Base-by-base conservation (phyloP, 768 basidiomycete species). In the Tubosaeta sp. region DNA sequence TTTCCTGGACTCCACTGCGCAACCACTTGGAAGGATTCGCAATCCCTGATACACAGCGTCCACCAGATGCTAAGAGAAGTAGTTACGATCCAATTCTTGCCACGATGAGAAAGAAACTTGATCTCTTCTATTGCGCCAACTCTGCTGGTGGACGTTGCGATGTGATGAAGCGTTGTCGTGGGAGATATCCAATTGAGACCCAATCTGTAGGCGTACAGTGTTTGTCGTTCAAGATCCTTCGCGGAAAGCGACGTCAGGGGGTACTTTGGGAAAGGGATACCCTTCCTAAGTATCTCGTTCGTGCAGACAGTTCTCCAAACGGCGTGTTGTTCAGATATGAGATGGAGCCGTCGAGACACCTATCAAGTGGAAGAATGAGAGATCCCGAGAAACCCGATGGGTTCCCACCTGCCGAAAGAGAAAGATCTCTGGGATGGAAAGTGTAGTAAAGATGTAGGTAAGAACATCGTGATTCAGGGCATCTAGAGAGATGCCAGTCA, bases 11-110 rank as follows among this genome's bases (percentile, higher is more conserved):
- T 75, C 84, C 85, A 86, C 44, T 78, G 71, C 13, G 72, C 75
- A 13, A 66, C 61, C 9, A 59, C 54, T 25, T 48, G 53, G 21
- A 80, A 57, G 13, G 59, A 49, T 36, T 57, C 47, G 24, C 48
- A 60, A 48, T 80, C 73, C 81, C 85, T 84, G 18, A 83, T 58
- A 1, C 73, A 70, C 42, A 86, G 57, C 16, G 72, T 69, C 35
- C 80, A 80, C 85, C 85, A 87, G 44, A 87, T 77, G 6, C 75
- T 73, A 52, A 78, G 78, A 4, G 81, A 81, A 9, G 82, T 72
- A 7, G 79, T 79, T 49, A 84, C 45, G 4, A 86, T 46, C 63
- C 78, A 74, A 39, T 63, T 68, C 7, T 70, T 73, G 1, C 65
- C 73, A 34, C 65, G 64, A 6, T 75, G 75, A 8, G 76, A 77